Evolutionary conservation across 371 early-diverging fungal species (phyloP).

Genomic region (Smittium mucronatum): DNA sequence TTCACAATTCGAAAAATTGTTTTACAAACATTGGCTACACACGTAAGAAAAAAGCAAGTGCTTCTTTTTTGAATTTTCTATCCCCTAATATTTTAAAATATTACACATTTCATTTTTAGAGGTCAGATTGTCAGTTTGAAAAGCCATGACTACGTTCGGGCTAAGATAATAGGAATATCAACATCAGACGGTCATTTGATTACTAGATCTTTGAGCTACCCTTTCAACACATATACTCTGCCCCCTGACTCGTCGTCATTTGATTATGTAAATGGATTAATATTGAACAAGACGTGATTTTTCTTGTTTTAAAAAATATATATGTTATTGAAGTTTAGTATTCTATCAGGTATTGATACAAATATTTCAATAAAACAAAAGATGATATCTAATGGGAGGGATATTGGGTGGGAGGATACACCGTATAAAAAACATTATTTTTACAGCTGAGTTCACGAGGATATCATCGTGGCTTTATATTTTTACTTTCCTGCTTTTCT

Average conservation of each 20-base stretch:
- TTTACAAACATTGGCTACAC: slow-evolving; percentile 80
- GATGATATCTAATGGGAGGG: too few relatives aligned
- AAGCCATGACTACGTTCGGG: slow-evolving; percentile 40
- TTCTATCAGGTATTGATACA: too few relatives aligned
- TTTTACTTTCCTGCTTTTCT: too few relatives aligned
- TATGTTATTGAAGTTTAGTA: too few relatives aligned
- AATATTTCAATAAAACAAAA: too few relatives aligned
- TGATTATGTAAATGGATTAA: slow-evolving; percentile 85
- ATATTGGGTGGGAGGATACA: too few relatives aligned
- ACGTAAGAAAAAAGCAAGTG: slow-evolving; percentile 31
- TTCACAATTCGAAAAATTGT: slow-evolving; percentile 52
- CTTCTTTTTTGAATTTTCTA: too few relatives aligned
- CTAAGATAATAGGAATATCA: slow-evolving; percentile 62
- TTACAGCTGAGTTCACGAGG: too few relatives aligned
- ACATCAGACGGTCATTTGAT: slow-evolving; percentile 56
- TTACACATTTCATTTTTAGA: slow-evolving; percentile 1
- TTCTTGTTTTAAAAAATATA: too few relatives aligned
- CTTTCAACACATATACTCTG: slow-evolving; percentile 45
- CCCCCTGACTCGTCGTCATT: slow-evolving; percentile 93
- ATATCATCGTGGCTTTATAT: too few relatives aligned
- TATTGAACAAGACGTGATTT: slow-evolving; percentile 61
- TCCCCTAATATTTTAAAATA: not conserved
- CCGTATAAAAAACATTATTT: too few relatives aligned
- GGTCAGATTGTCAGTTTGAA: slow-evolving; percentile 56
- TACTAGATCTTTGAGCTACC: slow-evolving; percentile 44